Base-by-base conservation (phyloP, 73 alveolate genomes). In the Paramecium pentaurelia region DNA sequence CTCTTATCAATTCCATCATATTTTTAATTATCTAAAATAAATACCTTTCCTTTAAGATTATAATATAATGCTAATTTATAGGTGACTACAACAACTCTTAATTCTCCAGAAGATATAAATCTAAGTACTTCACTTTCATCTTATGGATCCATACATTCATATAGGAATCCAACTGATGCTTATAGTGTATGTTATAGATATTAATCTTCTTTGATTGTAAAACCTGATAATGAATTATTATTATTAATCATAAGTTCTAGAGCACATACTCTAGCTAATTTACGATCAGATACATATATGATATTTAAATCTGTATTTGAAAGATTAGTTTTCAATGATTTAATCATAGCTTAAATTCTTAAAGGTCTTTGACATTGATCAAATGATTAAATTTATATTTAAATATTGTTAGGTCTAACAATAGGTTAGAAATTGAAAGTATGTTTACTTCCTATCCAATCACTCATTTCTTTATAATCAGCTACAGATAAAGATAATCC, bases 21-120 rank as follows among this genome's bases (percentile, higher is more conserved):
- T 88, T 96, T 93, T 75, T 96, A 96, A 32, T 99, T 97, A 96
- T 98, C 99, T 85, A 98, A 88, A 47, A 98, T 96, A 71, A 97
- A 92, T 49, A 97, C 92, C 11, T 27, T n/a, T 16, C 94, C 86
- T 36, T 38, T 36, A 12, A 58, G 60, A 40, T 54, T 93, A 54
- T 60, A 47, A 22, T 86, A 32, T 5, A 92, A 27, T 34, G 85
- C 95, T 51, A 86, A 86, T 68, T 86, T 86, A 44, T 73, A 47
- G 28, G 77, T 85, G 12, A 42, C 27, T 4, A 32, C 94, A 14
- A 86, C 60, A 32, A 25, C 58, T 93, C 73, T 86, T 30, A 54
- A 51, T 34, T 59, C 12, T 47, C 68, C 92, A 14, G 47, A n/a
- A 6, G 93, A 86, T 47, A 93, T 86, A 89, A 95, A 87, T n/a